Evolutionary conservation across 306 rosid species (phyloP), one percentile per base, ranked within the genome.

Genomic region (Medicago lupulina): DNA sequence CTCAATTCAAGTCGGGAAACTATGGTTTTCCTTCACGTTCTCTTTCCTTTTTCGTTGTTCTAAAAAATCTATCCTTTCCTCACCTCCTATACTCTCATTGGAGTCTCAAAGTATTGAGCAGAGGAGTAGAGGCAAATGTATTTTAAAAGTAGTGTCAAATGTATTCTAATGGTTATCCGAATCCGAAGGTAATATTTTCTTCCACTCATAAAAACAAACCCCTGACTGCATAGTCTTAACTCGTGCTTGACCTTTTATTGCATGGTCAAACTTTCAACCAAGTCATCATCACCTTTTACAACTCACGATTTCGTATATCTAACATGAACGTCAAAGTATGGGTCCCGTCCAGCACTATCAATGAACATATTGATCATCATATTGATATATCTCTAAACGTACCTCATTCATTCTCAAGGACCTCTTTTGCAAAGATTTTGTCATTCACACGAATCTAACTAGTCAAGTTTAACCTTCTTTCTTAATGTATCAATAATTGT

Each of bases 391-490:
- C 11, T 55, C 28, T 50, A 19, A 57, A 57, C 34, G 36, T 9
- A 59, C 8, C 8, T 58, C 64, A 17, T 58, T 58, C 64, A 58
- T 23, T 9, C 10, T 34, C 1, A 55, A 18, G 13, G 15, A 55
- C 9, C 57, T 51, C 28, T 55, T 3, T 19, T 28, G 19, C 61
- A 9, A 21, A 55, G 0, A 3, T 55, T 61, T 31, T 64, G 70
- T 18, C 17, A 15, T 11, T 49, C 25, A 47, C 38, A 47, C 10
- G 25, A 25, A 8, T 12, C 6, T 46, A 78, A 51, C 71, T 34
- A 7, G 72, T 60, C 72, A 70, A 61, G 18, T 72, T 28, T 21
- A 55, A 67, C 25, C 47, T 49, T 80, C 72, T 74, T 58, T 80
- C 66, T 58, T 19, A 10, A 38, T 67, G 80, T 14, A 49, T 75